Conservation (phyloP, 345 rosid genomes). For the Heritiera fomes region DNA sequence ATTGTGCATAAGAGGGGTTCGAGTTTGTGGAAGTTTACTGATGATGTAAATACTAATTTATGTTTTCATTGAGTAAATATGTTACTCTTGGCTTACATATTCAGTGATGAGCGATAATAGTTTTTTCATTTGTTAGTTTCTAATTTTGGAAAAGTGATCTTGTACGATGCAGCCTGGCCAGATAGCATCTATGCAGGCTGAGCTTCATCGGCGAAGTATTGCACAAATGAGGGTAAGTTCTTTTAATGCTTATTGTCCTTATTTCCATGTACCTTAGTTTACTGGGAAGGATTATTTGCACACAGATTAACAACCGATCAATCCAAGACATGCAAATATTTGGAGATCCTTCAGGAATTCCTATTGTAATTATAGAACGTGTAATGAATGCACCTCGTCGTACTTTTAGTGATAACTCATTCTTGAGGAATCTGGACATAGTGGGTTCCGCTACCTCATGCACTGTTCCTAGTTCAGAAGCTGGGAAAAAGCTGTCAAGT, state of each 20-base stretch:
- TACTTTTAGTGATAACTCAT: constrained; percentile 72
- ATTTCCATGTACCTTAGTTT: constrained; percentile 17
- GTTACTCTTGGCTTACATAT: constrained; percentile 23
- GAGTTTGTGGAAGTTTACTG: constrained; percentile 61
- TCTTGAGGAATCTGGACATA: constrained; percentile 63
- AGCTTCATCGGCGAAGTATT: constrained; percentile 91
- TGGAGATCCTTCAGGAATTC: constrained; percentile 79
- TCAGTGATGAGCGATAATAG: constrained; percentile 10
- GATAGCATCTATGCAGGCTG: constrained; percentile 82
- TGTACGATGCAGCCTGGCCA: constrained; percentile 66
- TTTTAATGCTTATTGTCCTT: constrained; percentile 10
- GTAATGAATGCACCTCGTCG: constrained; percentile 86
- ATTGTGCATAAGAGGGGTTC: constrained; percentile 60
- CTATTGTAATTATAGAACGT: constrained; percentile 78
- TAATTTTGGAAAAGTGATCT: constrained; percentile 24
- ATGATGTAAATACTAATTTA: constrained; percentile 56
- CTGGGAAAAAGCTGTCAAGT: constrained; percentile 36
- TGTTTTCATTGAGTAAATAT: background rate
- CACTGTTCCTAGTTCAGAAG: constrained; percentile 32
- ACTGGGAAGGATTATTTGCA: constrained; percentile 20
- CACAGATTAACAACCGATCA: constrained; percentile 83
- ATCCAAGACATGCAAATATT: constrained; percentile 93
- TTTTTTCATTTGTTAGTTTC: constrained; percentile 23
- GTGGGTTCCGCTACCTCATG: constrained; percentile 39
- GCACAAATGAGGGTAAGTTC: constrained; percentile 90